Conservation (phyloP, 768 basidiomycete species). For the Russula foetens region DNA sequence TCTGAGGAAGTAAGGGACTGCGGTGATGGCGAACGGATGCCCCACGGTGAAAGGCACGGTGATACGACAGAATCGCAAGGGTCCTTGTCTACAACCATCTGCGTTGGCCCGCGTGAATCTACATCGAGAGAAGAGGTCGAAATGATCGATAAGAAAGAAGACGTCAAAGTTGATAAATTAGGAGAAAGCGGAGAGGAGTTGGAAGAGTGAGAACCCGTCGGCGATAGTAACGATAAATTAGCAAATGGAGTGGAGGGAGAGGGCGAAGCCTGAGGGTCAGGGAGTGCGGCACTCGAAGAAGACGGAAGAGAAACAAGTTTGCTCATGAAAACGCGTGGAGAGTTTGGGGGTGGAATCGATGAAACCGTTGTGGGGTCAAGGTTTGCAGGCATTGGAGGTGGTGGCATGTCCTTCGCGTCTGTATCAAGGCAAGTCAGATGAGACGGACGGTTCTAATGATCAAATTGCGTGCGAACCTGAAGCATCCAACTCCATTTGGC, state of each 20-base stretch:
- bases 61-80: not conserved
- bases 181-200: conserved; percentile 20
- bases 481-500: conserved; percentile 20
- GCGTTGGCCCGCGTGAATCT: not conserved
- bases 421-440: not conserved
- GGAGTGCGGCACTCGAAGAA: not conserved
- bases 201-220: conserved; percentile 20
- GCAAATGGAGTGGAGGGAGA: conserved; percentile 37
- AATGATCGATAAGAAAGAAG: conserved; percentile 5
- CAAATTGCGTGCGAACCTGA: conserved; percentile 16
- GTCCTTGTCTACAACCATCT: conserved; percentile 12
- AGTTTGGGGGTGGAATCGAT: conserved; percentile 17
- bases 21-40: conserved; percentile 2
- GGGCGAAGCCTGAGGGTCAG: conserved; percentile 6
- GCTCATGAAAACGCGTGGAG: conserved; percentile 13
- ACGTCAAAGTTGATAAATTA: conserved; percentile 20
- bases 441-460: not conserved
- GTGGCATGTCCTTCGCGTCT: conserved; percentile 41
- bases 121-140: not conserved
- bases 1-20: conserved; percentile 1
- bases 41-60: not conserved
- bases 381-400: conserved; percentile 41
- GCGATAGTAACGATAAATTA: conserved; percentile 40
- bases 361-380: conserved; percentile 34
- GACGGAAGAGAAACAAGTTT: conserved; percentile 3